Base-by-base conservation (phyloP, 345 rosid species). In the Arabidopsis arenosa region DNA sequence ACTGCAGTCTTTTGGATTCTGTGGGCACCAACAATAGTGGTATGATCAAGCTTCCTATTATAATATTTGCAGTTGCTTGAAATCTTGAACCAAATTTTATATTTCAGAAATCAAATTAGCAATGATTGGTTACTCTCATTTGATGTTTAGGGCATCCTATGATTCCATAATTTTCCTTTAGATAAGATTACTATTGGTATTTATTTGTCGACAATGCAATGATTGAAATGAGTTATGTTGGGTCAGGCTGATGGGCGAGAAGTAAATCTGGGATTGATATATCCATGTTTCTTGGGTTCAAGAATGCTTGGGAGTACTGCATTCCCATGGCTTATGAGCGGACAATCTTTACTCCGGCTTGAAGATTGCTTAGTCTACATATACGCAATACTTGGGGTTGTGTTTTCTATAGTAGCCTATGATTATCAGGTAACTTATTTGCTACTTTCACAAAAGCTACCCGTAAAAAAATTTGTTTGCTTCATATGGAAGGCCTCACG, bases 11-110 rank as follows among this genome's bases (percentile, higher is more conserved):
- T 90, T 84, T 92, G 98, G 98, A 89, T 95, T 80, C 85, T 95
- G 17, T 95, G 98, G 99, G 92, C 98, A 39, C 94, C 99, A 58
- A 86, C 89, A 14, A 74, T 90, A 80, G 98, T 90, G 96, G 98
- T 95, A 89, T 35, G 91, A 63, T 80, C 72, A 63, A 66, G 23
- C 60, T 66, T 35, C 39, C 4, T 48, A 55, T 1, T 28, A 28
- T 28, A 28, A 28, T 28, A 28, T 28, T 28, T 28, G 32, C 32
- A 28, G 32, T 28, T 28, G 32, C 32, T 28, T 28, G n/a, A n/a
- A n/a, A n/a, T n/a, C n/a, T n/a, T n/a, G 32, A 28, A 28, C 32
- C 32, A 28, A 28, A 28, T 28, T 28, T 28, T 28, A 28, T 28
- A 28, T 28, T 28, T 28, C 32, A 28, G 32, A 28, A 28, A 28